Base-by-base conservation (phyloP, 2,329 filamentous ascomycete genomes). In the Balansia obtecta region DNA sequence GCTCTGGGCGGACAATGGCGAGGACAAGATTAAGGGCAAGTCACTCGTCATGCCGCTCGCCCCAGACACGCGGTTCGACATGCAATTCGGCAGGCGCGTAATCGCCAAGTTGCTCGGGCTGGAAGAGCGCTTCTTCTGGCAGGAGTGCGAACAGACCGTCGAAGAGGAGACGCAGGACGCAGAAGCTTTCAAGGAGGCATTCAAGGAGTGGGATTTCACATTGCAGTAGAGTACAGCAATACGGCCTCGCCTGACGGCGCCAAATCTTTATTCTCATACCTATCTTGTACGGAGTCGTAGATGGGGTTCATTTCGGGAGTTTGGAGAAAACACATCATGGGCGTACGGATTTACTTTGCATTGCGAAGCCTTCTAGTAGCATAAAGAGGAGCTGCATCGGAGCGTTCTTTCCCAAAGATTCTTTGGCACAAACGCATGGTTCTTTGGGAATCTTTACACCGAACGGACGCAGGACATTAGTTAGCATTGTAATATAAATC, bases 61-160 rank as follows among this genome's bases (percentile, higher is more conserved):
- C 52, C 71, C 81, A 27, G 81, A 79, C 16, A 78, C 85, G 55
- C 79, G 85, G 13, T 97, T 98, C 63, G 89, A 95, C 62, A 68
- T 96, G 44, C 91, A 97, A 63, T 97, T 95, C 61, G 89, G 87
- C 4, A 77, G 94, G 40, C 80, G 82, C 43, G 93, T 96, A 4
- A 71, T 97, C 64, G 91, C 88, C 1, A 96, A 95, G 68, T 71
- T 98, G 48, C 72, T 98, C 47, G 80, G 82, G 2, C 68, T 97
- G 44, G 88, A 96, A 65, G 71, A 79, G 43, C 75, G 93, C n/a
- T 70, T 84, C 48, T 75, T 88, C 57, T 98, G 93, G 93, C 83
- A 82, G 65, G 85, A 95, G 58, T 91, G 88, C 57, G 77, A 75
- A 33, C 90, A 97, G 69, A 78, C 79, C 0, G 73, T 83, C 51